A percentile compares a stretch with the other conserved stretches of the same genome.
Evolutionary conservation across 768 basidiomycete species (phyloP).

Genomic region (Tricholoma flavovirens): DNA sequence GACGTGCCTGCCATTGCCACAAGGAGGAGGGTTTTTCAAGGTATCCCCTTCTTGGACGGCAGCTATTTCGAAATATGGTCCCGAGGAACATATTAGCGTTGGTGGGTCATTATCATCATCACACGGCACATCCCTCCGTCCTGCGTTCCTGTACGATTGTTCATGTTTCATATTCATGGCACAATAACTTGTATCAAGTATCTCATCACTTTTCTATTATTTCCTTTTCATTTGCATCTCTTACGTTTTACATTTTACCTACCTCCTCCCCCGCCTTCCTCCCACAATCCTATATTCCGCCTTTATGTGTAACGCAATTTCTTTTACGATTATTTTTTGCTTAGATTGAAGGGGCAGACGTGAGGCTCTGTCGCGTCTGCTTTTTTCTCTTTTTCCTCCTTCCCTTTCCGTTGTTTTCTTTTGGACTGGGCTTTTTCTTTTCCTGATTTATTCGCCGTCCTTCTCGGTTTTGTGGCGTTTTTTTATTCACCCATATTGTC

Average conservation of each 20-base stretch:
- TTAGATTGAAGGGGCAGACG: not conserved
- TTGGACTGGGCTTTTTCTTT: not conserved
- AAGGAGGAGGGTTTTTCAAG: not conserved
- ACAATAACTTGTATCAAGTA: conserved; percentile 1
- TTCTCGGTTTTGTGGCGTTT: not conserved
- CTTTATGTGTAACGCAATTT: not conserved
- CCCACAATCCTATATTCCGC: not conserved
- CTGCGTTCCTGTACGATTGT: not conserved
- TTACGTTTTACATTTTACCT: not conserved
- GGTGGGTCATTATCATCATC: not conserved
- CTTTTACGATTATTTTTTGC: not conserved
- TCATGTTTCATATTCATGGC: not conserved
- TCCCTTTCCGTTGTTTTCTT: not conserved
- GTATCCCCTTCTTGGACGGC: not conserved
- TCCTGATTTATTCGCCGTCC: not conserved
- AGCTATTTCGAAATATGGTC: not conserved
- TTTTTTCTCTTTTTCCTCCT: not conserved
- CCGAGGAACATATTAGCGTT: too few species aligned
- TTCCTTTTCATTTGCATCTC: not conserved
- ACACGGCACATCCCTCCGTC: not conserved
- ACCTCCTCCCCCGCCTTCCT: not conserved
- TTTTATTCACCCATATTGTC: not conserved
- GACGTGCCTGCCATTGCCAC: too few species aligned
- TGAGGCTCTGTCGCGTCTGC: not conserved
- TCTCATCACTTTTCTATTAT: conserved; percentile 1